These are phyloP conservation scores for Podospora fimiseda DNA, from an alignment of 495 filamentous ascomycete species.

Conservation along the genomic window DNA sequence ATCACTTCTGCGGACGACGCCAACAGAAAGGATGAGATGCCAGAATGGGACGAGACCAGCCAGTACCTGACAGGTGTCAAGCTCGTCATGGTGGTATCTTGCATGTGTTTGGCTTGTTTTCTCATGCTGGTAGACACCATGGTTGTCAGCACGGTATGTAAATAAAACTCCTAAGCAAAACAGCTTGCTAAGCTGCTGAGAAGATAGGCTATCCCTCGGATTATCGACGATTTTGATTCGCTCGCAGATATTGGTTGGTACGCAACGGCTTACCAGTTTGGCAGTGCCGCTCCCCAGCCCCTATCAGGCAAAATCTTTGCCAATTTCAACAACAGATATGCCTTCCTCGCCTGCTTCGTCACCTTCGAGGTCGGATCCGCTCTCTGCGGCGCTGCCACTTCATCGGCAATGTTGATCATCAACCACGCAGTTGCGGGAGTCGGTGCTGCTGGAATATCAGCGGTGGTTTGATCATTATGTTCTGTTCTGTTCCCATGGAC, in stretches of 20 bases:
- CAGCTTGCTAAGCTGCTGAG: too few relatives aligned
- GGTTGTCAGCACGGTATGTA: too few relatives aligned
- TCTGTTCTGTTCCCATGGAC: constrained; percentile 39
- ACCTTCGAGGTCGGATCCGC: constrained; percentile 50
- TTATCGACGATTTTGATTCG: constrained; percentile 42
- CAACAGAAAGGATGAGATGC: too few relatives aligned
- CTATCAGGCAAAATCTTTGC: constrained; percentile 48
- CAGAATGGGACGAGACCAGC: too few relatives aligned
- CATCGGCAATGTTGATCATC: constrained; percentile 46
- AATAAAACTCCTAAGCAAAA: too few relatives aligned
- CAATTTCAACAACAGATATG: constrained; percentile 36
- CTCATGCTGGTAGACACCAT: too few relatives aligned
- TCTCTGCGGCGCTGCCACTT: constrained; percentile 50
- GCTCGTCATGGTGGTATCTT: too few relatives aligned
- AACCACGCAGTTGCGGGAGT: constrained; percentile 51
- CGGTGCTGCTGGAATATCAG: constrained; percentile 36
- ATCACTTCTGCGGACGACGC: too few relatives aligned
- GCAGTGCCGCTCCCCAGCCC: constrained; percentile 38
- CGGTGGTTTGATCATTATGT: constrained; percentile 36
- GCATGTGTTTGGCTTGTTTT: too few relatives aligned
- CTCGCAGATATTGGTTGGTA: constrained; percentile 52
- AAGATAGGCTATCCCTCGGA: constrained; percentile 48
- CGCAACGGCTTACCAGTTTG: constrained; percentile 46
- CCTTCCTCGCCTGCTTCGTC: constrained; percentile 34
- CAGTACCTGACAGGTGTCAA: too few relatives aligned